Evolutionary conservation across 768 basidiomycete genomes (phyloP).

Genomic region (Naganishia friedmannii): DNA sequence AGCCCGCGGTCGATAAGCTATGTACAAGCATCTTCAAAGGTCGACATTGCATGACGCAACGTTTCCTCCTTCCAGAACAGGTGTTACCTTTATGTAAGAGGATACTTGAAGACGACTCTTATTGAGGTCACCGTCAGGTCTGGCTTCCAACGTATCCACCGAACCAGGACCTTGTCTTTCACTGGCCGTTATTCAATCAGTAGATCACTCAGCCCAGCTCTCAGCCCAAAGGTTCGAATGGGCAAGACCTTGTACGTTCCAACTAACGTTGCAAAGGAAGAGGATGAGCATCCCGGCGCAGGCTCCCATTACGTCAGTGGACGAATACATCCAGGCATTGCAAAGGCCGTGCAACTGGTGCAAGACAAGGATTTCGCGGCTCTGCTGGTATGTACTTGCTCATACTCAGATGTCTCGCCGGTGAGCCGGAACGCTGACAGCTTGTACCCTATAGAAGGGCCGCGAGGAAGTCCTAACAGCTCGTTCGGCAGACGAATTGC

Average conservation of each 20-base stretch:
- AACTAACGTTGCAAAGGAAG: background rate
- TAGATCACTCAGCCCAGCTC: too few species aligned
- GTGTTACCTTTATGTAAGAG: too few species aligned
- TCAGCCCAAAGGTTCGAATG: conserved; percentile 3
- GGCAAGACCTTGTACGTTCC: background rate
- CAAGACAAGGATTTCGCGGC: background rate
- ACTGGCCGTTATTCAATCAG: background rate
- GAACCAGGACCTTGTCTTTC: background rate
- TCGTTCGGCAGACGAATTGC: conserved; percentile 48
- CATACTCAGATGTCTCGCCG: background rate
- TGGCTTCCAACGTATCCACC: background rate
- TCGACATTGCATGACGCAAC: background rate
- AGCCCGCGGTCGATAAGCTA: background rate
- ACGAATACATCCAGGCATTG: background rate
- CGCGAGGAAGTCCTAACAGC: conserved; percentile 27
- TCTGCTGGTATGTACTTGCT: conserved; percentile 7
- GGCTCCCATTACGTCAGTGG: conserved; percentile 23
- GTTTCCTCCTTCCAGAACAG: background rate
- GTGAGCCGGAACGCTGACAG: background rate
- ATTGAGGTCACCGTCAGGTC: background rate
- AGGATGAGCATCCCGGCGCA: conserved; percentile 16
- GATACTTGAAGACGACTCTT: background rate
- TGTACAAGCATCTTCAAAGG: too few species aligned
- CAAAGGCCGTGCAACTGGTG: background rate
- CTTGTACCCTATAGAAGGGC: background rate